phyloP scores from a whole-genome alignment of 495 filamentous ascomycete genomes.

The Aspergillus haitiensis region DNA sequence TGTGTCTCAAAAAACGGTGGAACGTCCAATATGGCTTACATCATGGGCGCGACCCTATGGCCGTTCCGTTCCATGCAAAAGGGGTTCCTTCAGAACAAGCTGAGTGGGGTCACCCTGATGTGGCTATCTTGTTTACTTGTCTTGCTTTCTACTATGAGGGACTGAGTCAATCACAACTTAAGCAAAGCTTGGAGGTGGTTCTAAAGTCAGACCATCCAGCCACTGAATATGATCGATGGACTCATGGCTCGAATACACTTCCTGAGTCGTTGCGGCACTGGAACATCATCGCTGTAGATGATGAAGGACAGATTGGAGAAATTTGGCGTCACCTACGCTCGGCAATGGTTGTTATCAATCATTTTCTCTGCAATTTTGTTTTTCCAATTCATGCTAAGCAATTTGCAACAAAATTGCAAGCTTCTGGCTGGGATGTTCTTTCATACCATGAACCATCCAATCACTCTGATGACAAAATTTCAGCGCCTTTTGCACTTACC shows the following conservation, averaged over 20 bases:
- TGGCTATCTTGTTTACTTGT: constrained; percentile 63
- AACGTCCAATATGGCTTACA: constrained; percentile 69
- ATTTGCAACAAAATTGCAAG: constrained; percentile 61
- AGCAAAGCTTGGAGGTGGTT: constrained; percentile 47
- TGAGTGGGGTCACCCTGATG: constrained; percentile 74
- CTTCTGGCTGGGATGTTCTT: constrained; percentile 68
- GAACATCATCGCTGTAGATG: constrained; percentile 58
- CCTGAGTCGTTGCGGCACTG: constrained; percentile 46
- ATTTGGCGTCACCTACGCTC: constrained; percentile 55
- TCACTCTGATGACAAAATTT: background rate
- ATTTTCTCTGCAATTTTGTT: constrained; percentile 58
- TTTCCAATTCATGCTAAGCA: constrained; percentile 63
- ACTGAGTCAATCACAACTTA: constrained; percentile 52
- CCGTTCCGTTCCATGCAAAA: constrained; percentile 69
- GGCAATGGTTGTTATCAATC: constrained; percentile 54
- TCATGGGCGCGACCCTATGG: constrained; percentile 50
- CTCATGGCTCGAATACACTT: constrained; percentile 33
- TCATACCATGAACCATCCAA: background rate
- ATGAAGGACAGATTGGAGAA: constrained; percentile 40
- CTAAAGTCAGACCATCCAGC: constrained; percentile 56
- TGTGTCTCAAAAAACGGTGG: constrained; percentile 65
- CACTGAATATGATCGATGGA: constrained; percentile 57
- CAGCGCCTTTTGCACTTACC: constrained; percentile 42
- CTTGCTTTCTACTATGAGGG: constrained; percentile 70
- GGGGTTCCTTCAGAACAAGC: constrained; percentile 61